Evolutionary conservation across 2,329 filamentous ascomycete genomes (phyloP).

Genomic region (Botrytis cinerea): DNA sequence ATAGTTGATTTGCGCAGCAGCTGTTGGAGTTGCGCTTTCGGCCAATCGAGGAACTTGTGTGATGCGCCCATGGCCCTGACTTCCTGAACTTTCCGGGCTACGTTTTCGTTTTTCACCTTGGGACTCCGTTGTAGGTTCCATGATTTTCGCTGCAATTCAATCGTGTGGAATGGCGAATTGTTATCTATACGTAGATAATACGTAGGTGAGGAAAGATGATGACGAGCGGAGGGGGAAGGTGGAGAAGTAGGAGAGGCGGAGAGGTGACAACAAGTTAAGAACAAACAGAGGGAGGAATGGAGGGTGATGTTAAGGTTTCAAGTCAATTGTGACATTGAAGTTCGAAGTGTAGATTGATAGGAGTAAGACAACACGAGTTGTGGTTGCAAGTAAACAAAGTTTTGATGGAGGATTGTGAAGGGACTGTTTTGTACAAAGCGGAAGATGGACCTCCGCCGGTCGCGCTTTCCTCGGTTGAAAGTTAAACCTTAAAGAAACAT

Average conservation of each 20-base stretch:
- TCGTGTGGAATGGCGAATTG: background rate
- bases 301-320: background rate
- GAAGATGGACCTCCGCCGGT: background rate
- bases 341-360: background rate
- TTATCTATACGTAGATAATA: background rate
- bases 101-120: conserved; percentile 36
- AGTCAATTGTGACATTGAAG: background rate
- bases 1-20: conserved; percentile 54
- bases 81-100: conserved; percentile 31
- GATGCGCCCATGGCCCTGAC: conserved; percentile 39
- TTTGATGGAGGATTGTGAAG: conserved; percentile 1
- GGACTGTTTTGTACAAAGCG: conserved; percentile 4
- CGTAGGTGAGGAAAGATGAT: background rate
- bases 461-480: conserved; percentile 7
- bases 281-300: background rate
- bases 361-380: background rate
- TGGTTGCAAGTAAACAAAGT: background rate
- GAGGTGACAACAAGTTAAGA: background rate
- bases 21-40: conserved; percentile 18
- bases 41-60: conserved; percentile 26
- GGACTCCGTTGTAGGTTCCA: background rate
- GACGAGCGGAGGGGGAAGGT: conserved; percentile 10
- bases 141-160: background rate
- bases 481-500: background rate
- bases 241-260: conserved; percentile 18